Conservation (phyloP, 768 basidiomycete species). For the Psilocybe azurescens region DNA sequence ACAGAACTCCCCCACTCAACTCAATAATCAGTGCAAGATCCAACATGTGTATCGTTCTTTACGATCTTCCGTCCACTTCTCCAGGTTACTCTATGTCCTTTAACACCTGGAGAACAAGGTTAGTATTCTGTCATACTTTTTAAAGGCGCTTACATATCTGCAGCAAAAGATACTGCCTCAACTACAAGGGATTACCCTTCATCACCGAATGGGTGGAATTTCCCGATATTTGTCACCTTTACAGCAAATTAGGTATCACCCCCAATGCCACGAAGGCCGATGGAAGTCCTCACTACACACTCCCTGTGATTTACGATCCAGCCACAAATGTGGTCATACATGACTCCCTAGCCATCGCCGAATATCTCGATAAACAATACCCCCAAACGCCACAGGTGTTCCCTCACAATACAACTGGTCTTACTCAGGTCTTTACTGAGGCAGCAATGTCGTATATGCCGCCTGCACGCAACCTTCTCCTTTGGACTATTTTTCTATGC, state of each 20-base stretch:
- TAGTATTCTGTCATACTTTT: neutral
- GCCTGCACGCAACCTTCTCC: neutral
- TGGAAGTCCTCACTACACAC: conserved; percentile 38
- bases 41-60: neutral
- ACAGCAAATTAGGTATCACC: conserved; percentile 34
- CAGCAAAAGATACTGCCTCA: conserved; percentile 17
- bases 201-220: conserved; percentile 48
- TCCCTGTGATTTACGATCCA: conserved; percentile 50
- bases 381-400: conserved; percentile 39
- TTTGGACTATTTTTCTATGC: neutral
- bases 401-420: conserved; percentile 34
- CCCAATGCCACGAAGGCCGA: conserved; percentile 30
- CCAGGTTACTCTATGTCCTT: neutral
- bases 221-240: conserved; percentile 38
- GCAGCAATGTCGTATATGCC: neutral
- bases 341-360: conserved; percentile 45
- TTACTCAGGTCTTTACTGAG: conserved; percentile 34
- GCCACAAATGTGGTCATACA: conserved; percentile 34
- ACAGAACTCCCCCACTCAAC: no score
- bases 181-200: conserved; percentile 30
- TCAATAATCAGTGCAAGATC: no score
- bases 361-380: conserved; percentile 50
- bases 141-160: neutral
- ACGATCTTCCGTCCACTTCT: neutral
- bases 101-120: neutral